phyloP scores from a whole-genome alignment of 208 protist species.

The Lotmaria passim region DNA sequence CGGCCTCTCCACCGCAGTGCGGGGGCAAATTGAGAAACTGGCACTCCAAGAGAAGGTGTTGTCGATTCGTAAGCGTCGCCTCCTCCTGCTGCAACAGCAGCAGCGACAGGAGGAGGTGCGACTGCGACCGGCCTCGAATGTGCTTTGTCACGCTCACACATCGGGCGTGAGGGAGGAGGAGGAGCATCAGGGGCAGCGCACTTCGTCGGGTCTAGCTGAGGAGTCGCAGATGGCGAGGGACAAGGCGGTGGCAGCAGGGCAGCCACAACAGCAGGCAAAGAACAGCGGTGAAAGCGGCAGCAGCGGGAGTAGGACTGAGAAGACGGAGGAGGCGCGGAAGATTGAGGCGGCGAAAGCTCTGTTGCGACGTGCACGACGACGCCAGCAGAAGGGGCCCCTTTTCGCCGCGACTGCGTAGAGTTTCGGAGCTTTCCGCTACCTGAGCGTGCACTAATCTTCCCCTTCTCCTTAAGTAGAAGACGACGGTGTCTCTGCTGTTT shows the following conservation, averaged over 20 bases:
- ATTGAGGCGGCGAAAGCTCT: constrained; percentile 27
- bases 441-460: too few relatives aligned
- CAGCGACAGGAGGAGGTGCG: constrained; percentile 7
- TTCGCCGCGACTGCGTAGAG: not conserved
- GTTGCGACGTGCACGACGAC: constrained; percentile 25
- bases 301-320: not conserved
- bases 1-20: constrained; percentile 62
- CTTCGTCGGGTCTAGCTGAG: not conserved
- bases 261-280: not conserved
- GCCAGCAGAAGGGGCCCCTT: not conserved
- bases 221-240: not conserved
- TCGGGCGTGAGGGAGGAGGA: not conserved
- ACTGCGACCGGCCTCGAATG: not conserved
- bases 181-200: not conserved
- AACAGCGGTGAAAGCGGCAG: not conserved
- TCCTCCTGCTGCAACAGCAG: constrained; percentile 40
- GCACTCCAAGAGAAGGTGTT: constrained; percentile 64
- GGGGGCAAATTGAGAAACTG: constrained; percentile 68
- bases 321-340: constrained; percentile 12
- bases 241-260: not conserved
- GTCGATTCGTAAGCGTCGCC: constrained; percentile 52
- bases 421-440: too few relatives aligned
- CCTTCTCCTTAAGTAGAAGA: too few relatives aligned
- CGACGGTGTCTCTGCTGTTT: too few relatives aligned
- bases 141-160: not conserved